Evolutionary conservation across 139 green algal species (phyloP).

Genomic region (Edaphochlamys debaryana): DNA sequence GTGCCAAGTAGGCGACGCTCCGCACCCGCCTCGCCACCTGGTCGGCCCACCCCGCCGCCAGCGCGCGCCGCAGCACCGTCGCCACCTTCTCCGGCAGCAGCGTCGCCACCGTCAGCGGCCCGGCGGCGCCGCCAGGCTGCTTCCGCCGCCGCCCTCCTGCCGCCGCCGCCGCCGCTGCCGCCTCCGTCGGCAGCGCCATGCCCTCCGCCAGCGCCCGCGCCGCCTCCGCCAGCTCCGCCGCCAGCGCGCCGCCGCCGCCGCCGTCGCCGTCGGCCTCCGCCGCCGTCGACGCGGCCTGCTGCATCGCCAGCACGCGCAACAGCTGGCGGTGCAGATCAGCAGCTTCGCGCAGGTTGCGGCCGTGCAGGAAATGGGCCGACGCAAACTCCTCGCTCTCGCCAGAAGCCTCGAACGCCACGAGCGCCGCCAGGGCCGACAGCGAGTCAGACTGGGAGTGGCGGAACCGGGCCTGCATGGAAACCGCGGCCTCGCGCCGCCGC

Average conservation of each 20-base stretch:
- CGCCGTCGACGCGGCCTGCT: conserved; percentile 9
- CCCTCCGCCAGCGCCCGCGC: conserved; percentile 16
- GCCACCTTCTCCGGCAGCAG: conserved; percentile 42
- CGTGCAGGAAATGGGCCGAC: conserved; percentile 72
- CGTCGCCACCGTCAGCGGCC: background rate
- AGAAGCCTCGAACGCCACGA: conserved; percentile 81
- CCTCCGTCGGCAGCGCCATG: background rate
- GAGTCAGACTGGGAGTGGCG: conserved; percentile 77
- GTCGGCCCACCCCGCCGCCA: conserved; percentile 92
- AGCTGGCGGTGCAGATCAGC: conserved; percentile 64
- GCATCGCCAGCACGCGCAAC: conserved; percentile 30
- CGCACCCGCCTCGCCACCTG: conserved; percentile 70
- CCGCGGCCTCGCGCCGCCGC: conserved; percentile 37
- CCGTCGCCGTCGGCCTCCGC: background rate
- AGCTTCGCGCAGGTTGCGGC: conserved; percentile 71
- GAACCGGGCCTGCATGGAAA: conserved; percentile 73
- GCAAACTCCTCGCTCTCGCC: conserved; percentile 67
- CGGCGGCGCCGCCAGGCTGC: background rate
- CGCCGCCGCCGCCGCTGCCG: background rate
- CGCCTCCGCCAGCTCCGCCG: conserved; percentile 19
- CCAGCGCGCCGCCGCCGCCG: background rate
- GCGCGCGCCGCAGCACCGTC: conserved; percentile 67
- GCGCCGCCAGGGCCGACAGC: conserved; percentile 75
- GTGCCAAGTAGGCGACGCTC: conserved; percentile 57
- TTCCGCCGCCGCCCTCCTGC: background rate